phyloP scores from a whole-genome alignment of 345 rosid genomes.

The Clausena lansium region DNA sequence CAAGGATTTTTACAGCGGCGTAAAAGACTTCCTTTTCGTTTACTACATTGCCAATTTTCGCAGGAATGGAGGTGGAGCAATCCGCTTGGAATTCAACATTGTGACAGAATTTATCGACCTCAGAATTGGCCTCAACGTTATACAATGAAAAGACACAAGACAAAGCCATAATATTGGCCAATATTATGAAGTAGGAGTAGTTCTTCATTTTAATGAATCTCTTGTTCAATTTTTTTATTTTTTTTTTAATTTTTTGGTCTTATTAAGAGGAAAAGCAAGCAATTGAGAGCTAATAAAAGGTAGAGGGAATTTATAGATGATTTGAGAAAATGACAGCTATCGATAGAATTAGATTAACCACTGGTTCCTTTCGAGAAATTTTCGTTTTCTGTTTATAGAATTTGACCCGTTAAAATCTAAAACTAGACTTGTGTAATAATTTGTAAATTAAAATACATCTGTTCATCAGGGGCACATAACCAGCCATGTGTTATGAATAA shows the following conservation, averaged over 20 bases:
- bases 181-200: neutral
- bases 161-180: neutral
- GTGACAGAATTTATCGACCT: neutral
- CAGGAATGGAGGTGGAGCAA: neutral
- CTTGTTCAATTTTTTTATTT: too few relatives aligned
- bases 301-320: neutral
- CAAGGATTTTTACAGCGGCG: neutral
- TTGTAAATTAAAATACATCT: too few relatives aligned
- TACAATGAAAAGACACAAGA: neutral
- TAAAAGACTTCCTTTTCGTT: neutral
- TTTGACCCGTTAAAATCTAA: neutral
- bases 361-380: neutral
- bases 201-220: neutral
- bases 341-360: neutral
- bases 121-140: neutral
- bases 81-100: neutral
- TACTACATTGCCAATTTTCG: neutral
- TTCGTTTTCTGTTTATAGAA: neutral
- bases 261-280: too few relatives aligned
- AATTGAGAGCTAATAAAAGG: neutral
- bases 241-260: too few relatives aligned
- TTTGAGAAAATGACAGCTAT: neutral
- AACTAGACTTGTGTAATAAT: too few relatives aligned
- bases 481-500: too few relatives aligned
- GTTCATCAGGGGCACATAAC: too few relatives aligned